phyloP scores from a whole-genome alignment of 1,284 basidiomycete species.

The Tilletia caries region DNA sequence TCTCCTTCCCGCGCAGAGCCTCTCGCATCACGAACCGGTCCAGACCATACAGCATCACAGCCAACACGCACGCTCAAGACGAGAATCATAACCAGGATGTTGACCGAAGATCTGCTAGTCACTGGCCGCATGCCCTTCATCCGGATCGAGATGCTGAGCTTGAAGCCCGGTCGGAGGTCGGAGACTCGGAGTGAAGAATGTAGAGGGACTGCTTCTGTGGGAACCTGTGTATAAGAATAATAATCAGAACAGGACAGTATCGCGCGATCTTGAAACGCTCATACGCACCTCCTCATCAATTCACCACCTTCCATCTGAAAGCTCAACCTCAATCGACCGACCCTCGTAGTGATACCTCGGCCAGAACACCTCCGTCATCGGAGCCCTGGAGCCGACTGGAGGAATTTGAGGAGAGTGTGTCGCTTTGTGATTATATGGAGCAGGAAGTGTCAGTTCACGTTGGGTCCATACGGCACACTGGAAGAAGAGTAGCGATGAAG shows the following conservation, averaged over 20 bases:
- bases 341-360: conserved; percentile 14
- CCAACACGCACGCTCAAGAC: too few species aligned
- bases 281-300: conserved; percentile 11
- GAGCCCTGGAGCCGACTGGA: neutral
- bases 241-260: too few species aligned
- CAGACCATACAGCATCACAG: too few species aligned
- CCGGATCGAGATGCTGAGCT: neutral
- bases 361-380: conserved; percentile 38
- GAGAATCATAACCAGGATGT: too few species aligned
- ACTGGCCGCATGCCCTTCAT: neutral
- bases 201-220: neutral
- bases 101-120: too few species aligned
- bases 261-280: neutral
- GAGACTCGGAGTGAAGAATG: neutral
- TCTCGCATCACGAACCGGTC: too few species aligned
- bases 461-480: neutral
- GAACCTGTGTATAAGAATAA: too few species aligned
- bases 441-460: neutral
- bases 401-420: conserved; percentile 14
- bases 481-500: too few species aligned
- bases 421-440: neutral
- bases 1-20: too few species aligned
- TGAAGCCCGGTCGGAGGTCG: neutral
- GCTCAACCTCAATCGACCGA: conserved; percentile 17
- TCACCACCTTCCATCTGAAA: conserved; percentile 28